Conservation (phyloP, 108 stramenopile species). For the Stephanodiscus minutulus region DNA sequence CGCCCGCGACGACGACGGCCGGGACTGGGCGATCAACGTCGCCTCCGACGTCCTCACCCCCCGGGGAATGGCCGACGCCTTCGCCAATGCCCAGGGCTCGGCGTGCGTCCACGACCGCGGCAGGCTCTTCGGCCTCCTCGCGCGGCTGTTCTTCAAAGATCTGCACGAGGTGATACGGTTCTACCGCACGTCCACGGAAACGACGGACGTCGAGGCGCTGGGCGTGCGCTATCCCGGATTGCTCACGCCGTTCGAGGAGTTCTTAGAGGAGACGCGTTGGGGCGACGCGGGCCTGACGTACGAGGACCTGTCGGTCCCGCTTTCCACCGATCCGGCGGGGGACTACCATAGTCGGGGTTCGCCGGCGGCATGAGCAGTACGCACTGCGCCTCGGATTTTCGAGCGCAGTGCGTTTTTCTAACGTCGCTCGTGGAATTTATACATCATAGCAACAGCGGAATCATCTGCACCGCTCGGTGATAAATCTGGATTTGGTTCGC, state of each 20-base stretch:
- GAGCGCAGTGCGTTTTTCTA: too few species aligned
- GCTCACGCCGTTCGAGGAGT: constrained; percentile 22
- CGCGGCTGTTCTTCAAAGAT: constrained; percentile 17
- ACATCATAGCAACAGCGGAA: too few species aligned
- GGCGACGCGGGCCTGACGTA: neutral
- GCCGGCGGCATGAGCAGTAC: too few species aligned
- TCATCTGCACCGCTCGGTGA: too few species aligned
- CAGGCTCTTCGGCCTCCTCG: constrained; percentile 12
- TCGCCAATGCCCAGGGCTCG: constrained; percentile 27
- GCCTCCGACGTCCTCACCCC: constrained; percentile 24
- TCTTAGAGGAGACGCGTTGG: constrained; percentile 25
- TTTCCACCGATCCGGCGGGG: too few species aligned
- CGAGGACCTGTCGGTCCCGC: constrained; percentile 5
- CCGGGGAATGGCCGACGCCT: constrained; percentile 17
- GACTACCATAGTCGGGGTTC: too few species aligned
- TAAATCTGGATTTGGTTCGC: too few species aligned
- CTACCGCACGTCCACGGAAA: constrained; percentile 13
- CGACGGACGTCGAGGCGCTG: constrained; percentile 12
- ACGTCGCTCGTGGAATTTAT: too few species aligned
- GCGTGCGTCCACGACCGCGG: constrained; percentile 17
- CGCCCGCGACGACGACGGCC: neutral
- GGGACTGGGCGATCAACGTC: constrained; percentile 20
- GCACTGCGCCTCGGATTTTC: too few species aligned
- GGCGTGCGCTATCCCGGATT: constrained; percentile 21
- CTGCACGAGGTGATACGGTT: constrained; percentile 27